phyloP scores from a whole-genome alignment of 305 asterid genomes.

The Solanum hybrid region DNA sequence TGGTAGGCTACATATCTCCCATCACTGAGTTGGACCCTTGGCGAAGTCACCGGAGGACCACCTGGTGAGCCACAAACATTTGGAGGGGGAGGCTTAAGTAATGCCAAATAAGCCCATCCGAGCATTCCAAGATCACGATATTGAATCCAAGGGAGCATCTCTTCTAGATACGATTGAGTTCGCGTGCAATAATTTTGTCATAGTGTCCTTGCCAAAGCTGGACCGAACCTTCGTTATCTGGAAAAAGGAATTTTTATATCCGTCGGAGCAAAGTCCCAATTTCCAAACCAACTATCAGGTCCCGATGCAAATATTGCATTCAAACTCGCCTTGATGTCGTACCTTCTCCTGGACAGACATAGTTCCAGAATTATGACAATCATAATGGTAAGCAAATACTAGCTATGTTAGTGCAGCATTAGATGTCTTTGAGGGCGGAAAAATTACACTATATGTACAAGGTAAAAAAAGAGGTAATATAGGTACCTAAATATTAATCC shows the following conservation, averaged over 20 bases:
- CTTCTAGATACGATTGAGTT: neutral
- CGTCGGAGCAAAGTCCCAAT: neutral
- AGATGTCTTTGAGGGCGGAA: neutral
- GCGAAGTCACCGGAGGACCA: constrained; percentile 52
- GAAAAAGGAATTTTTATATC: neutral
- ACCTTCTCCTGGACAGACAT: neutral
- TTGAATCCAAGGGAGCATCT: neutral
- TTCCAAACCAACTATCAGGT: neutral
- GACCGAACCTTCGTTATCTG: neutral
- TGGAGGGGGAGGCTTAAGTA: constrained; percentile 49
- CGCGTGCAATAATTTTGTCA: neutral
- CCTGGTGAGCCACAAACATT: constrained; percentile 52
- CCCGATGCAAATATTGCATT: neutral
- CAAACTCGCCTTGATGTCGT: neutral
- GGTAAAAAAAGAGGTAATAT: no score
- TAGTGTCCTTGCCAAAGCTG: neutral
- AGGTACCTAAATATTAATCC: no score
- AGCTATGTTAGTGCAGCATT: neutral
- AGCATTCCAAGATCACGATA: neutral
- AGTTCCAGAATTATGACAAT: neutral
- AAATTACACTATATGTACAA: no score
- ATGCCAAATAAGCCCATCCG: constrained; percentile 36
- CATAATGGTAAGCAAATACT: neutral
- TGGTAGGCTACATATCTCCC: constrained; percentile 65
- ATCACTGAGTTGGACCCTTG: constrained; percentile 44